Evolutionary conservation across 139 green algal genomes (phyloP).

Genomic region (Closterium sp.): DNA sequence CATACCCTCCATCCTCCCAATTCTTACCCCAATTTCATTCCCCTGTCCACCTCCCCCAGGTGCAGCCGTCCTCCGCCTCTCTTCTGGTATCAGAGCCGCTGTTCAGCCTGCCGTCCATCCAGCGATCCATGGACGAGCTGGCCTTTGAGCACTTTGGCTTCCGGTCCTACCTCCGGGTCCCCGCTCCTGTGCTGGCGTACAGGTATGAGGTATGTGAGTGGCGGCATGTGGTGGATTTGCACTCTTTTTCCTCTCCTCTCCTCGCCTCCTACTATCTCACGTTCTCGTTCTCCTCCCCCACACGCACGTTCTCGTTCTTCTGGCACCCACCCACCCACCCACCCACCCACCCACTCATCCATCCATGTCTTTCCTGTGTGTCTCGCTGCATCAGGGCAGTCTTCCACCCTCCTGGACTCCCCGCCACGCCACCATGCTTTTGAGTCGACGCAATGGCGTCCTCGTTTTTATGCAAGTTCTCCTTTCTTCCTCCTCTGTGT

Average conservation of each 20-base stretch:
- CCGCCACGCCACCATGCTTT: no score
- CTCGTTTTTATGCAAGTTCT: no score
- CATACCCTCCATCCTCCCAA: conserved; percentile 7
- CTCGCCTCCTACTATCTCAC: not conserved
- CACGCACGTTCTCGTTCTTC: not conserved
- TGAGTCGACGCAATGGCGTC: no score
- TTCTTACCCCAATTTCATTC: no score
- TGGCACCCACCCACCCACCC: not conserved
- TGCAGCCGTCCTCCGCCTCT: not conserved
- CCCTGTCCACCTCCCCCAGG: not conserved
- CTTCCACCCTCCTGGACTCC: no score
- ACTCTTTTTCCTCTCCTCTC: not conserved
- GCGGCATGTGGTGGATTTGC: no score
- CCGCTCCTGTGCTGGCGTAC: not conserved
- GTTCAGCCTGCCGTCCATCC: conserved; percentile 19
- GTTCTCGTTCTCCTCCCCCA: conserved; percentile 17
- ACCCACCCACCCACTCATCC: not conserved
- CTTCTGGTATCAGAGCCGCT: conserved; percentile 48
- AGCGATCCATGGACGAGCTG: conserved; percentile 41
- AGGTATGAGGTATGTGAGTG: not conserved
- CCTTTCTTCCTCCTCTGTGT: not conserved
- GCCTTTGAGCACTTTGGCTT: conserved; percentile 59
- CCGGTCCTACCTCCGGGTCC: conserved; percentile 27
- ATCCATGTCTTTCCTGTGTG: not conserved
- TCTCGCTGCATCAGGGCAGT: not conserved